Base-by-base conservation (phyloP, 305 asterid genomes). In the Solanum aculeatissimum region DNA sequence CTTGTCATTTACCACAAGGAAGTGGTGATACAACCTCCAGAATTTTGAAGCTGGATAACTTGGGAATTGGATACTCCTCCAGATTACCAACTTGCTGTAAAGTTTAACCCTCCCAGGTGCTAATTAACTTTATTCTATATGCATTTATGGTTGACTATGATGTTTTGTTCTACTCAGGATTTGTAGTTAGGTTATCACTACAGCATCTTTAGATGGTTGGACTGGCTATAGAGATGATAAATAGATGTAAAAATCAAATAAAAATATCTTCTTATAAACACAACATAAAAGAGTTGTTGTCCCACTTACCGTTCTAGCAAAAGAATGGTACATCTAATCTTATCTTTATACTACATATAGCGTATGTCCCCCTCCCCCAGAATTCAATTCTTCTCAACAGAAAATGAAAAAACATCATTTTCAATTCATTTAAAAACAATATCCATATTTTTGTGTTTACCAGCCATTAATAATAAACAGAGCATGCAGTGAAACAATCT, bases 31-130 rank as follows among this genome's bases (percentile, higher is more conserved):
- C 57, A 12, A 12, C 81, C 70, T 51, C 83, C 62, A 93, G 90
- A 85, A 84, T 92, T 53, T 83, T 86, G 53, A 98, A 91, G 79
- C 95, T 95, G 9, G 92, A 87, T 63, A 85, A 90, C 89, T 53
- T 96, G 57, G 57, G 94, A 89, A 11, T 83, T 93, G 38, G 98
- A 92, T 57, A 89, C 92, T 80, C 95, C 90, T 71, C 98, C 97
- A 3, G 98, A 92, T 91, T 91, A 42, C 86, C 89, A 88, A 71
- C 91, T 90, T 57, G 19, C 79, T 2, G 98, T 92, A 86, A 89
- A 51, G 91, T 88, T 43, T 69, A 74, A n/a, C 2, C 7, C 81
- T 4, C 10, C 19, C 65, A n/a, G 19, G 82, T 85, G 45, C 9
- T 45, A 16, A 40, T 14, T 25, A 53, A 14, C 55, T 29, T 82